phyloP scores from a whole-genome alignment of 1,284 basidiomycete genomes.

The Trametes sp. region DNA sequence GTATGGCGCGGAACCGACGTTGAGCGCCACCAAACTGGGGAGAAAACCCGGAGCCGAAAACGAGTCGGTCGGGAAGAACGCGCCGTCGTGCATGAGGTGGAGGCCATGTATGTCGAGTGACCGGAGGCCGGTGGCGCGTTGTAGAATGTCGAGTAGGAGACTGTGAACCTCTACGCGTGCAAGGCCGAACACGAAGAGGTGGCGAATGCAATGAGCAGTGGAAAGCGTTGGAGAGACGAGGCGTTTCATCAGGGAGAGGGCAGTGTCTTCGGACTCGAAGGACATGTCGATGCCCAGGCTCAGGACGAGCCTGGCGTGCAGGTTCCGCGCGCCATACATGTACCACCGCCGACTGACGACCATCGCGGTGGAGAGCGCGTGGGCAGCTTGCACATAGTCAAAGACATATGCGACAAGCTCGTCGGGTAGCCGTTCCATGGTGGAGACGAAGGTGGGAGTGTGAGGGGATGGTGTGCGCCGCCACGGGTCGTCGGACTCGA shows the following conservation, averaged over 20 bases:
- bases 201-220: constrained; percentile 31
- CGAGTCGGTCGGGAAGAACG: constrained; percentile 15
- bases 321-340: constrained; percentile 29
- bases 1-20: constrained; percentile 13
- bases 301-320: constrained; percentile 29
- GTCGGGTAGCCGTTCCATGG: constrained; percentile 31
- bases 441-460: neutral
- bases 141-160: constrained; percentile 28
- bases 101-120: constrained; percentile 30
- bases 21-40: constrained; percentile 25
- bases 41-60: constrained; percentile 25
- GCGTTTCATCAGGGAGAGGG: constrained; percentile 28
- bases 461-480: neutral
- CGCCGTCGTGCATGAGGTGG: constrained; percentile 11
- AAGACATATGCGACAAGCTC: constrained; percentile 32
- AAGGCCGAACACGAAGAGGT: constrained; percentile 28
- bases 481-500: constrained; percentile 1
- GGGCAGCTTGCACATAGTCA: constrained; percentile 19
- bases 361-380: constrained; percentile 27
- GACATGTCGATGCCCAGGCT: constrained; percentile 19
- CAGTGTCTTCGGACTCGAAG: constrained; percentile 17
- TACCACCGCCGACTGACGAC: constrained; percentile 31
- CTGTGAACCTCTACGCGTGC: constrained; percentile 19
- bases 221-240: constrained; percentile 27
- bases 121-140: constrained; percentile 25